A percentile compares a stretch with the other conserved stretches of the same genome.
These are phyloP conservation scores for Kurtzmaniella quercitrusa DNA, from an alignment of 1,139 yeast genomes.

Conservation along the genomic window DNA sequence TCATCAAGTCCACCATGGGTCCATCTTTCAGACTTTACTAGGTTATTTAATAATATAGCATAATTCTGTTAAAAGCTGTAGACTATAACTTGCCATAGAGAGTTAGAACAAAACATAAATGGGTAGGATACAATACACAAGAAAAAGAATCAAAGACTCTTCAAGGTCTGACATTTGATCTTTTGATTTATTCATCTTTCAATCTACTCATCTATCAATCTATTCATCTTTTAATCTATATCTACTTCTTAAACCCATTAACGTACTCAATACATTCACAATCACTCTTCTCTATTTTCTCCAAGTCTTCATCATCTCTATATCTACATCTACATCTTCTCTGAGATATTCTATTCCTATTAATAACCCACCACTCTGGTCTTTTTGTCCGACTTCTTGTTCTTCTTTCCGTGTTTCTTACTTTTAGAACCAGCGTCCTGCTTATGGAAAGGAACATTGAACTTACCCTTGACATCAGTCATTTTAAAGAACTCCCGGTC, in stretches of 20 bases:
- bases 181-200: no score
- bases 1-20: slow-evolving; percentile 99
- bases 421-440: slow-evolving; percentile 27
- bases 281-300: no score
- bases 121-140: no score
- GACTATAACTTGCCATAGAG: no score
- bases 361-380: slow-evolving; percentile 39
- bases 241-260: no score
- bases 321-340: no score
- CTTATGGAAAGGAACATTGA: slow-evolving; percentile 72
- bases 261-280: no score
- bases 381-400: slow-evolving; percentile 59
- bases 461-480: slow-evolving; percentile 58
- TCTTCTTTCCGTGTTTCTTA: slow-evolving; percentile 79
- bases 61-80: not conserved
- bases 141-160: no score
- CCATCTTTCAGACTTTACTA: slow-evolving; percentile 99
- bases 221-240: no score
- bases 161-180: no score
- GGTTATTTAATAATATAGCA: slow-evolving; percentile 18
- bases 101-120: no score
- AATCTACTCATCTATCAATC: no score
- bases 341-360: not conserved
- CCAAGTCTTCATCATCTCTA: not conserved
- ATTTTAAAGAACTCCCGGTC: slow-evolving; percentile 80